Percentiles rank a stretch among this genome's conserved stretches.
Conservation (phyloP, 2,329 filamentous ascomycete genomes). For the Curvularia sp. region DNA sequence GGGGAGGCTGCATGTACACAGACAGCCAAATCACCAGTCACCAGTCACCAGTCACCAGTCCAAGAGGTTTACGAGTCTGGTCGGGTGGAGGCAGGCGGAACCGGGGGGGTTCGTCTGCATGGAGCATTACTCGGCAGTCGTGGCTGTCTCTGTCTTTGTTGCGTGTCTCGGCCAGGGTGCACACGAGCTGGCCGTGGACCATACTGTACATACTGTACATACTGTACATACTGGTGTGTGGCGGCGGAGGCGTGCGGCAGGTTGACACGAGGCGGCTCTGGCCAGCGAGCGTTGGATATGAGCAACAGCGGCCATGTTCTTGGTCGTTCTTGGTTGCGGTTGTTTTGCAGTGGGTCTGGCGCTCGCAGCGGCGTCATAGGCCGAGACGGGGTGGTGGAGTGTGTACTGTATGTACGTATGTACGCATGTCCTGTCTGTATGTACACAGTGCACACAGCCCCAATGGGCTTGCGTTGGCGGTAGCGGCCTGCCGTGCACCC, state of each 20-base stretch:
- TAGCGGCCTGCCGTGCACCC: conserved; percentile 6
- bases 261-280: neutral
- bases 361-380: conserved; percentile 10
- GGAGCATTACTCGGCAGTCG: neutral
- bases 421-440: no score
- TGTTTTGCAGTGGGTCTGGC: conserved; percentile 16
- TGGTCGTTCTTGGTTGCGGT: neutral
- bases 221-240: no score
- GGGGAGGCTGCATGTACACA: neutral
- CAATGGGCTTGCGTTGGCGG: conserved; percentile 17
- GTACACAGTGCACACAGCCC: conserved; percentile 18
- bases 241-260: neutral
- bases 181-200: no score
- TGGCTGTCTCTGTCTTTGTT: neutral
- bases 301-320: no score
- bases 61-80: no score
- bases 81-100: no score
- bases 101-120: neutral
- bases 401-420: no score
- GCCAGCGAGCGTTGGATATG: neutral
- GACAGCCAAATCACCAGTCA: neutral
- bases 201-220: no score
- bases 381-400: no score
- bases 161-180: neutral
- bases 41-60: neutral